Conservation (phyloP, 2,329 filamentous ascomycete genomes). For the Nemania sp. region DNA sequence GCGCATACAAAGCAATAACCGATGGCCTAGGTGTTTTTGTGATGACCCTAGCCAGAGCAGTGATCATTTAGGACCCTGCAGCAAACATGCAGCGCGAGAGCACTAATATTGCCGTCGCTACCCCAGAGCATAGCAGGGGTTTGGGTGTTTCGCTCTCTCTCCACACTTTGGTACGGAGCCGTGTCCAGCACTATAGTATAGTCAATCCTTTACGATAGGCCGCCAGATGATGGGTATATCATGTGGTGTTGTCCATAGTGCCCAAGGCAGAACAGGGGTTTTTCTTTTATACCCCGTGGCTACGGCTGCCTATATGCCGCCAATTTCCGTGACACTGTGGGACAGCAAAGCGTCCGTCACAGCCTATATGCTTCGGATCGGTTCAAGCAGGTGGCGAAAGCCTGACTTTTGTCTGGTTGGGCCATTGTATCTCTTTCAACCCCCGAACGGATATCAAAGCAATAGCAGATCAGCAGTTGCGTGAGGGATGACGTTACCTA, state of each 20-base stretch:
- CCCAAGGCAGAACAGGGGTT: not conserved
- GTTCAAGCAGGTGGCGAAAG: no score
- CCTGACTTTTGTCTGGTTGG: not conserved
- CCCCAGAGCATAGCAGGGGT: not conserved
- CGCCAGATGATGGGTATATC: not conserved
- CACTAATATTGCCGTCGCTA: slow-evolving; percentile 1
- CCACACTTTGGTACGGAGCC: not conserved
- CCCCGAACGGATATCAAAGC: no score
- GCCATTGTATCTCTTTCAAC: no score
- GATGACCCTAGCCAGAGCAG: not conserved
- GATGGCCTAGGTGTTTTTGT: not conserved
- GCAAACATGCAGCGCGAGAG: slow-evolving; percentile 12
- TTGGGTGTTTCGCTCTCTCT: not conserved
- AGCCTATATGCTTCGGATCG: no score
- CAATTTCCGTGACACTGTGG: not conserved
- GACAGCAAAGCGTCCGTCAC: no score
- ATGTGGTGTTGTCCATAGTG: slow-evolving; percentile 1
- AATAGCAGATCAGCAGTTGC: no score
- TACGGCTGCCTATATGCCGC: slow-evolving; percentile 5
- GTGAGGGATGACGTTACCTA: no score
- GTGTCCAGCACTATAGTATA: not conserved
- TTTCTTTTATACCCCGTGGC: not conserved
- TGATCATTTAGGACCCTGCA: slow-evolving; percentile 7
- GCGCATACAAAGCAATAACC: no score
- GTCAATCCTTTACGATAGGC: no score